These are phyloP conservation scores for Boletus speciosus DNA, from an alignment of 768 basidiomycete species.

Conservation along the genomic window DNA sequence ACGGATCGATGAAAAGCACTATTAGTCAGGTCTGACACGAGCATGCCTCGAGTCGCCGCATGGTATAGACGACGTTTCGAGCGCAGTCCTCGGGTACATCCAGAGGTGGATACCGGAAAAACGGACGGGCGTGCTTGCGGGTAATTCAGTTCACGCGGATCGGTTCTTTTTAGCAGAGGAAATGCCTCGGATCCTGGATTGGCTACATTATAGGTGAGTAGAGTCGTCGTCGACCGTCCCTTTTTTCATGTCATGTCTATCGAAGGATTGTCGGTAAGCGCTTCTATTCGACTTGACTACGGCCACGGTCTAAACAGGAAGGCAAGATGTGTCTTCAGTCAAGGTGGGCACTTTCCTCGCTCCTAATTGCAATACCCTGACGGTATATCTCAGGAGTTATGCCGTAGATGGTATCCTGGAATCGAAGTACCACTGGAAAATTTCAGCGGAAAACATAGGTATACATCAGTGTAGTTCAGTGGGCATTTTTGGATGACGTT, in stretches of 20 bases:
- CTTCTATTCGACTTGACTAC: not conserved
- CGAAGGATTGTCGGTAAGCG: constrained; percentile 67
- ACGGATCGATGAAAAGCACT: not conserved
- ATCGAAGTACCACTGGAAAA: constrained; percentile 17
- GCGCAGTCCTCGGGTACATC: constrained; percentile 70
- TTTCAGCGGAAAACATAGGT: constrained; percentile 58
- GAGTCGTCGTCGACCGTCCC: not conserved
- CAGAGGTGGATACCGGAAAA: constrained; percentile 77
- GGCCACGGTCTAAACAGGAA: not conserved
- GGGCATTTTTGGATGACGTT: not conserved
- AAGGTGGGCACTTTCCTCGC: constrained; percentile 44
- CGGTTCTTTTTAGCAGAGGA: constrained; percentile 64
- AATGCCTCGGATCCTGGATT: constrained; percentile 79
- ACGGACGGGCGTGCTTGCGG: constrained; percentile 69
- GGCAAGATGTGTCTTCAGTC: constrained; percentile 80
- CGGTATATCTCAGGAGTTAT: constrained; percentile 52
- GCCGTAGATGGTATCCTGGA: constrained; percentile 62
- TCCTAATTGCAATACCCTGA: not conserved
- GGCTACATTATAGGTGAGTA: constrained; percentile 74
- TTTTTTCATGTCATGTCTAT: not conserved
- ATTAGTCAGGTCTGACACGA: not conserved
- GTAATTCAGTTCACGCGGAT: constrained; percentile 85
- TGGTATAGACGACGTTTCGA: constrained; percentile 54
- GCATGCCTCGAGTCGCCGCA: constrained; percentile 61
- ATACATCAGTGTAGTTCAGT: constrained; percentile 4